Conservation (phyloP, 495 filamentous ascomycete species). For the Neurospora sp. region DNA sequence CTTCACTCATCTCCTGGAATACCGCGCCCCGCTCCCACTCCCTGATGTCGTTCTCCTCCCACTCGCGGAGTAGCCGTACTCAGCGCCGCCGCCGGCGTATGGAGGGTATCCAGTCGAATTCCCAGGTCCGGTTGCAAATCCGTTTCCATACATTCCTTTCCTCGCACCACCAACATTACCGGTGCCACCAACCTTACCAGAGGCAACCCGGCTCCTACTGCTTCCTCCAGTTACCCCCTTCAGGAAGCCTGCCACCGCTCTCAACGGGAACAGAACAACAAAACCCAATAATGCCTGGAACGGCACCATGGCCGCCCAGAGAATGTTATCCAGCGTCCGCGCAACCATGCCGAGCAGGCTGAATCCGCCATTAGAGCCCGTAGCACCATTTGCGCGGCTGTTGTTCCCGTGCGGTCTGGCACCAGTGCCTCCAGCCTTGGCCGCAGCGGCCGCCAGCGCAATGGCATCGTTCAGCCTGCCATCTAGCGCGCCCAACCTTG, state of each 20-base stretch:
- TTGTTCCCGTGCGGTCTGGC: neutral
- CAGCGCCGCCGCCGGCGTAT: neutral
- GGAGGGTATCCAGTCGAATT: neutral
- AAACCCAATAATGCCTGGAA: constrained; percentile 15
- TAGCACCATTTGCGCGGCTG: neutral
- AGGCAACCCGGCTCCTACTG: neutral
- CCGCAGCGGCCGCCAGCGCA: constrained; percentile 63
- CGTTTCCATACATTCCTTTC: neutral
- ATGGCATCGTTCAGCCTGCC: constrained; percentile 64
- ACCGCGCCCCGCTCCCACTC: neutral
- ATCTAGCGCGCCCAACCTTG: constrained; percentile 60
- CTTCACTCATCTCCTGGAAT: neutral
- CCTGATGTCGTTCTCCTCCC: neutral
- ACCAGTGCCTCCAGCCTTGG: constrained; percentile 33
- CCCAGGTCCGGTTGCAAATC: neutral
- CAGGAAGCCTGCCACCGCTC: constrained; percentile 9
- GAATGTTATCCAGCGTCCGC: neutral
- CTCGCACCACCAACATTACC: neutral
- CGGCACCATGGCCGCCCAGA: constrained; percentile 21
- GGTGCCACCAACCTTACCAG: neutral
- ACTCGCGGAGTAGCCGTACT: neutral
- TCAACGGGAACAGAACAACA: constrained; percentile 17
- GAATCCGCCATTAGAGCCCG: neutral
- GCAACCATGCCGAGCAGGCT: neutral
- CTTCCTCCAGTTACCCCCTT: neutral